A percentile compares a stretch with the other conserved stretches of the same genome.
These are phyloP conservation scores for Allantophomopsis lycopodina DNA, from an alignment of 2,329 filamentous ascomycete species.

Conservation along the genomic window DNA sequence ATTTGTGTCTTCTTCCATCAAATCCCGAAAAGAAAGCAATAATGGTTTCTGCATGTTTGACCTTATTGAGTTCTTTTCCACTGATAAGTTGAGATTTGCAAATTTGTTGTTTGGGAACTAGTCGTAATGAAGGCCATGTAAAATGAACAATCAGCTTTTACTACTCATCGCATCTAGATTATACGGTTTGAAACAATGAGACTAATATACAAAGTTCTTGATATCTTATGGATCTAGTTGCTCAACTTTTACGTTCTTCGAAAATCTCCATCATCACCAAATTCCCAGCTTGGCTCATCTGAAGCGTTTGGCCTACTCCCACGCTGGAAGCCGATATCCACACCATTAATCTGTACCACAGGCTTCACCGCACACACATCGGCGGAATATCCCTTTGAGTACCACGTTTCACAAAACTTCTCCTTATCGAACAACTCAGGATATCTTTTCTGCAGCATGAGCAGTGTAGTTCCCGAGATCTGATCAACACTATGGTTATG, in stretches of 20 bases:
- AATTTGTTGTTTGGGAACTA: no score
- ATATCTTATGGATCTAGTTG: background rate
- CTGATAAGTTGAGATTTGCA: no score
- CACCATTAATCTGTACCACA: slow-evolving; percentile 12
- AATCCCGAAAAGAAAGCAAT: no score
- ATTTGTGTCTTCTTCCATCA: no score
- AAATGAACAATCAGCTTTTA: no score
- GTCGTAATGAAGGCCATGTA: no score
- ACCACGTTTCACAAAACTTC: slow-evolving; percentile 13
- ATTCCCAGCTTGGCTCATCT: slow-evolving; percentile 31
- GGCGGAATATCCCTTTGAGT: slow-evolving; percentile 12
- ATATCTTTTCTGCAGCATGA: slow-evolving; percentile 13
- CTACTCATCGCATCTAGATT: no score
- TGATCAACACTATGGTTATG: slow-evolving; percentile 18
- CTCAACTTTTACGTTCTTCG: background rate
- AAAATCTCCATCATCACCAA: slow-evolving; percentile 11
- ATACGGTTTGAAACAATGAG: no score
- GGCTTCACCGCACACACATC: slow-evolving; percentile 17
- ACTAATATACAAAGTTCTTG: no score
- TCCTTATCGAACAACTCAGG: slow-evolving; percentile 19
- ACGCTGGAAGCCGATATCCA: slow-evolving; percentile 15
- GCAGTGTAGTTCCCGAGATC: slow-evolving; percentile 14
- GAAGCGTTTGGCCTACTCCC: slow-evolving; percentile 32
- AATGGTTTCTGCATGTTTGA: no score
- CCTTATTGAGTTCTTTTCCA: no score